Evolutionary conservation across 108 stramenopile genomes (phyloP).

Genomic region (Schizochytrium sp.): DNA sequence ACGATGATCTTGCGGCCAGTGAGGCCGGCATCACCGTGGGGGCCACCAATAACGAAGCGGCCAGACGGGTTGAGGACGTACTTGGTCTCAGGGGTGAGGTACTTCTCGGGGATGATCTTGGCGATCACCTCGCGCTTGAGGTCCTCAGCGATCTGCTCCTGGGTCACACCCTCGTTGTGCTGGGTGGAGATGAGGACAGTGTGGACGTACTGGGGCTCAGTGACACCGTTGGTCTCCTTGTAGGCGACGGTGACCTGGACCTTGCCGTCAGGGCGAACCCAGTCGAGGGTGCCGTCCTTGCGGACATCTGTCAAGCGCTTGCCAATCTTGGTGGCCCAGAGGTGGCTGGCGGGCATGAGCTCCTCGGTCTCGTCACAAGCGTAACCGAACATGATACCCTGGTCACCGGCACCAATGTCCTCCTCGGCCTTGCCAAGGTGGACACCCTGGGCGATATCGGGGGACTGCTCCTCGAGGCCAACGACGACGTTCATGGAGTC

Average conservation of each 20-base stretch:
- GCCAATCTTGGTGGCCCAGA: slow-evolving; percentile 77
- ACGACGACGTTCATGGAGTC: slow-evolving; percentile 78
- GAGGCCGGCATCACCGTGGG: slow-evolving; percentile 82
- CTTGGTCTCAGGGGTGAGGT: slow-evolving; percentile 78
- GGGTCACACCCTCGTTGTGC: slow-evolving; percentile 76
- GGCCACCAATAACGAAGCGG: slow-evolving; percentile 81
- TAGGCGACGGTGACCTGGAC: slow-evolving; percentile 81
- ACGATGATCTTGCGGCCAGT: slow-evolving; percentile 85
- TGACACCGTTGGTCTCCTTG: slow-evolving; percentile 75
- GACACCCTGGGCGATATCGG: slow-evolving; percentile 81
- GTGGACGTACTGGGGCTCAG: slow-evolving; percentile 79
- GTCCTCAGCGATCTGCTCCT: slow-evolving; percentile 78
- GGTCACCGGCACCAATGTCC: slow-evolving; percentile 82
- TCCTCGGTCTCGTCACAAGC: slow-evolving; percentile 79
- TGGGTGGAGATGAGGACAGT: slow-evolving; percentile 82
- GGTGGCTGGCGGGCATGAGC: slow-evolving; percentile 80
- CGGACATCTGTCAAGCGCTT: slow-evolving; percentile 79
- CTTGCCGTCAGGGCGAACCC: slow-evolving; percentile 82
- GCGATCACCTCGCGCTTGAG: slow-evolving; percentile 81
- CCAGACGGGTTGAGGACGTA: slow-evolving; percentile 78
- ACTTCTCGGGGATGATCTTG: slow-evolving; percentile 77
- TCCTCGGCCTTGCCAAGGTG: slow-evolving; percentile 71
- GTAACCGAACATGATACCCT: slow-evolving; percentile 84
- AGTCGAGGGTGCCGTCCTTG: slow-evolving; percentile 75
- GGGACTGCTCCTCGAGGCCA: slow-evolving; percentile 80